phyloP scores from a whole-genome alignment of 441 rosid species.

The Geranium incanum region DNA sequence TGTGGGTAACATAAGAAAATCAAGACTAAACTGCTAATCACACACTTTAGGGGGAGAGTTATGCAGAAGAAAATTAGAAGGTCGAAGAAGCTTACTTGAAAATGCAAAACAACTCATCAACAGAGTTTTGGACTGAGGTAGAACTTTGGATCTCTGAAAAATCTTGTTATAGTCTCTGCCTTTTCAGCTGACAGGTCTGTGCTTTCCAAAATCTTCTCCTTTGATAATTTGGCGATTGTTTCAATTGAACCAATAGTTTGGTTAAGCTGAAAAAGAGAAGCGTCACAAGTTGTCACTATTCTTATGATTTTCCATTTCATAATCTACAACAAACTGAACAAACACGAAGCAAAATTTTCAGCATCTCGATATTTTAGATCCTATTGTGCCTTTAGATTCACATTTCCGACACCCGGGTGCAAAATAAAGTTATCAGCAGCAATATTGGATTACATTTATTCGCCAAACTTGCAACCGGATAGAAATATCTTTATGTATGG shows the following conservation, averaged over 20 bases:
- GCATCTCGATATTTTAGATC: background rate
- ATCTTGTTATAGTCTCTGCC: conserved; percentile 51
- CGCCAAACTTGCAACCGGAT: too few species aligned
- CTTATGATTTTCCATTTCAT: background rate
- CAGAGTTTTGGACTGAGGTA: conserved; percentile 58
- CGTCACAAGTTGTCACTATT: background rate
- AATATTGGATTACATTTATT: too few species aligned
- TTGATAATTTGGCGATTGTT: conserved; percentile 70
- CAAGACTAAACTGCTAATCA: background rate
- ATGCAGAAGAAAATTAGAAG: background rate
- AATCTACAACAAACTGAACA: background rate
- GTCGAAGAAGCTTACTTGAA: background rate
- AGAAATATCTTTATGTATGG: too few species aligned
- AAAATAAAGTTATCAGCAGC: background rate
- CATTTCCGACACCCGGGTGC: background rate
- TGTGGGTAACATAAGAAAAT: background rate
- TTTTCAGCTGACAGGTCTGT: conserved; percentile 81
- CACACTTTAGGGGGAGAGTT: background rate
- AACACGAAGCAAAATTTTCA: background rate
- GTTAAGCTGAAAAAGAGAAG: conserved; percentile 47
- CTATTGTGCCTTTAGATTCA: background rate
- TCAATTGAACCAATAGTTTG: conserved; percentile 87
- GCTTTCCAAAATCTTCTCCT: conserved; percentile 56
- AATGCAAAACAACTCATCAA: conserved; percentile 21
- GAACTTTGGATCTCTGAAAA: conserved; percentile 69